Conservation (phyloP, 2,329 filamentous ascomycete species). For the Ceratocystis huliohia region DNA sequence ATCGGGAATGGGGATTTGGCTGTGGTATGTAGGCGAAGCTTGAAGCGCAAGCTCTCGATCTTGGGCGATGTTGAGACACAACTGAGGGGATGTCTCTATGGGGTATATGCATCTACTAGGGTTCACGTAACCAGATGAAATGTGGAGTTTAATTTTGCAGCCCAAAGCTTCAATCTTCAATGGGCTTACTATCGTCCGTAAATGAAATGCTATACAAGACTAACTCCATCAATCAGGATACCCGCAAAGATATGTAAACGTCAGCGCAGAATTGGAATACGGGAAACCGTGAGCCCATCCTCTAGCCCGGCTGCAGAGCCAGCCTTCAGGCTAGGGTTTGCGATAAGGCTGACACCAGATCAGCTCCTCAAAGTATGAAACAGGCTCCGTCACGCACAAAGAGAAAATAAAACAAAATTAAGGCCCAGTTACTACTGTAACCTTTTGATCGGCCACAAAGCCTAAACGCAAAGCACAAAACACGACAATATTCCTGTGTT, state of each 20-base stretch:
- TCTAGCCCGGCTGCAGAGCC: background rate
- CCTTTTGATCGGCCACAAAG: background rate
- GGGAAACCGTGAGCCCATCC: too few species aligned
- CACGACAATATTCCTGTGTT: background rate
- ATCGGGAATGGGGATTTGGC: background rate
- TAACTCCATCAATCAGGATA: background rate
- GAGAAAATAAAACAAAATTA: background rate
- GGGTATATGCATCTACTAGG: constrained; percentile 4
- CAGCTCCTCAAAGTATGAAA: background rate
- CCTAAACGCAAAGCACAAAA: background rate
- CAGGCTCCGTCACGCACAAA: background rate
- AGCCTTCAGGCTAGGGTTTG: background rate
- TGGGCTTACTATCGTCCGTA: background rate
- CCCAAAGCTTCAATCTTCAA: background rate
- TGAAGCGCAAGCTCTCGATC: background rate
- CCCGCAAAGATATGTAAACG: background rate
- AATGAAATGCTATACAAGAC: background rate
- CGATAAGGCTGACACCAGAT: background rate
- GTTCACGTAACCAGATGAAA: background rate
- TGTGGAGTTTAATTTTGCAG: background rate
- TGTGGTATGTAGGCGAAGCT: background rate
- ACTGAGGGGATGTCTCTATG: background rate
- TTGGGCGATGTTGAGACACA: constrained; percentile 2
- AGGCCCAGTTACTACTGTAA: background rate
- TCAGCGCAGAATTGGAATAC: too few species aligned